phyloP scores from a whole-genome alignment of 164 flowering plant species.

The Vitis riparia region DNA sequence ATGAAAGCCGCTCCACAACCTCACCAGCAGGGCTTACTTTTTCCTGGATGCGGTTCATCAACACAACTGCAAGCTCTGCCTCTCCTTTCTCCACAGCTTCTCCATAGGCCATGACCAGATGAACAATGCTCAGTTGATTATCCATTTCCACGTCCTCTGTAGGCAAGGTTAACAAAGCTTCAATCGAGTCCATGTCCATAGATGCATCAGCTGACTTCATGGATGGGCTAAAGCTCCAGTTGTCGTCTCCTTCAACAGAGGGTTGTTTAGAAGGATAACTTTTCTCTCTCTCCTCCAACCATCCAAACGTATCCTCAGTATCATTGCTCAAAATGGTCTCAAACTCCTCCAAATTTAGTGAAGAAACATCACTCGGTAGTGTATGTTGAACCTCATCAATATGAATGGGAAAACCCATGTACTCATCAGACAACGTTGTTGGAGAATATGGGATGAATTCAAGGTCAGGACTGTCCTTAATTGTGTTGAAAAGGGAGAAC shows the following conservation, averaged over 20 bases:
- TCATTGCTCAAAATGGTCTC: conserved; percentile 4
- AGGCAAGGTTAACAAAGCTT: conserved; percentile 22
- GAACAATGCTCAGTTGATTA: conserved; percentile 31
- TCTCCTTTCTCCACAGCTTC: conserved; percentile 50
- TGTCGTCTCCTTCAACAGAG: conserved; percentile 7
- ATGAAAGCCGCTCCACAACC: conserved; percentile 40
- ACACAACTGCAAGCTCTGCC: conserved; percentile 43
- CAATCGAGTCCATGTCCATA: conserved; percentile 7
- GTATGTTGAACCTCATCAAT: conserved; percentile 1
- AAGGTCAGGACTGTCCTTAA: conserved; percentile 18
- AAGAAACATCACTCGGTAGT: conserved; percentile 10
- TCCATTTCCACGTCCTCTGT: conserved; percentile 30
- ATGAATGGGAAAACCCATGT: neutral
- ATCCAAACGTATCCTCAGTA: conserved; percentile 8
- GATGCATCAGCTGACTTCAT: conserved; percentile 4
- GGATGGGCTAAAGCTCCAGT: conserved; percentile 21
- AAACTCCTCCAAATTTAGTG: conserved; percentile 15
- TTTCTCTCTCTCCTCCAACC: conserved; percentile 21
- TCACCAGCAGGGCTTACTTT: conserved; percentile 48
- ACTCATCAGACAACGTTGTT: conserved; percentile 4
- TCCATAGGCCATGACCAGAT: conserved; percentile 52
- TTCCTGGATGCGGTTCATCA: conserved; percentile 32
- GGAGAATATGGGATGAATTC: conserved; percentile 13
- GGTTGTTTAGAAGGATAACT: conserved; percentile 13
- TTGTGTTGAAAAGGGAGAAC: conserved; percentile 22